Conservation (phyloP, 2,329 filamentous ascomycete genomes). For the Aspergillus sp. region DNA sequence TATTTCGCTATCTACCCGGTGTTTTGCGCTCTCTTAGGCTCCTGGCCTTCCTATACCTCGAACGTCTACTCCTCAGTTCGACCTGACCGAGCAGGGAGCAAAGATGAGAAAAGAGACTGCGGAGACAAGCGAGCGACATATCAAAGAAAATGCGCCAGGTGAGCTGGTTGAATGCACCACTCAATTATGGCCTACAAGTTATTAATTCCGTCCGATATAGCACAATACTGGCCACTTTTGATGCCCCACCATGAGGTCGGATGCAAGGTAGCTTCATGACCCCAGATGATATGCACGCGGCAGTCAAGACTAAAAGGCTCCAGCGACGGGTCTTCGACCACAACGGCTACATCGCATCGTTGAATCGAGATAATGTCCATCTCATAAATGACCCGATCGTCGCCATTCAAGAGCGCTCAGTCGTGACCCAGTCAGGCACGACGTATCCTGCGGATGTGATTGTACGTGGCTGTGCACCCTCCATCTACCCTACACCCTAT, state of each 20-base stretch:
- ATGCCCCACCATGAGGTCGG: constrained; percentile 15
- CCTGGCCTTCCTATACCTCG: constrained; percentile 12
- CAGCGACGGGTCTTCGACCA: constrained; percentile 9
- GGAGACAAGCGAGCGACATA: constrained; percentile 1
- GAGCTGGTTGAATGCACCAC: background rate
- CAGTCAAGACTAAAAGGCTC: background rate
- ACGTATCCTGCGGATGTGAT: constrained; percentile 8
- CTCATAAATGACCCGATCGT: constrained; percentile 1
- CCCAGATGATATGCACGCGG: background rate
- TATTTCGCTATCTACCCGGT: constrained; percentile 9
- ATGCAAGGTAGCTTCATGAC: constrained; percentile 12
- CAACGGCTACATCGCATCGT: constrained; percentile 1
- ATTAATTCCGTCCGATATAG: background rate
- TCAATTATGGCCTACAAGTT: background rate
- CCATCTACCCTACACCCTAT: background rate
- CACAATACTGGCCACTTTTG: constrained; percentile 17
- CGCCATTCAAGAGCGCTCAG: background rate
- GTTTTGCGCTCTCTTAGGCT: background rate
- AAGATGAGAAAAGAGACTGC: constrained; percentile 4
- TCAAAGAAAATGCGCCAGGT: constrained; percentile 12
- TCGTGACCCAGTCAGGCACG: constrained; percentile 1
- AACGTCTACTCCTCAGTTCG: constrained; percentile 8
- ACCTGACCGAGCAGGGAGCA: background rate
- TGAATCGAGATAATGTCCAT: constrained; percentile 1
- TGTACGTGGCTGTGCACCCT: background rate